Conservation (phyloP, 805 yeast species). For the Maudiozyma pseudohumilis region DNA sequence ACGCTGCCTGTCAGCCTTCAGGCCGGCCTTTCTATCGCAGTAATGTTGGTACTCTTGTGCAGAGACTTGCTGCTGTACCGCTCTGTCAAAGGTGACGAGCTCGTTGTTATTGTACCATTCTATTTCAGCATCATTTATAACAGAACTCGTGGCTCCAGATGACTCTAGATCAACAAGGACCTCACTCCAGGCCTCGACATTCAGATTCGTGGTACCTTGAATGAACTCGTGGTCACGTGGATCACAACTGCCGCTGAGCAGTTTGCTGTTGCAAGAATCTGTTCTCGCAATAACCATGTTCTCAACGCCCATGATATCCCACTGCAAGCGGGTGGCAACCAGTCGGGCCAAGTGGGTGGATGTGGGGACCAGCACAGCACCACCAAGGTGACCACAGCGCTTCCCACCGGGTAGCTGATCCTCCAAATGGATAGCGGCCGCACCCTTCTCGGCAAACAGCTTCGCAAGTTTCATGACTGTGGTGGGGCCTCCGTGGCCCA, state of each 20-base stretch:
- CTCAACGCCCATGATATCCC: conserved; percentile 54
- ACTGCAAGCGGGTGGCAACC: conserved; percentile 49
- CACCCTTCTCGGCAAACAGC: conserved; percentile 56
- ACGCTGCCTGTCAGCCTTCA: conserved; percentile 17
- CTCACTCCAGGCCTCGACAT: conserved; percentile 36
- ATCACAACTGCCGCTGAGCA: conserved; percentile 43
- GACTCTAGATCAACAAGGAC: conserved; percentile 35
- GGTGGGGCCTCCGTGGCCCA: conserved; percentile 56
- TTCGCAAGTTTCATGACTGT: conserved; percentile 58
- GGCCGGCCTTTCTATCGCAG: conserved; percentile 12
- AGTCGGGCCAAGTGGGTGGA: conserved; percentile 45
- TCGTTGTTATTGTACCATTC: conserved; percentile 38
- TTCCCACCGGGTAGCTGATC: conserved; percentile 59
- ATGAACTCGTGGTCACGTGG: conserved; percentile 49
- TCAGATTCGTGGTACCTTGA: conserved; percentile 32
- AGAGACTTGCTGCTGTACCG: conserved; percentile 29
- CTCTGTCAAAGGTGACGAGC: conserved; percentile 42
- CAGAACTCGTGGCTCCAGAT: conserved; percentile 29
- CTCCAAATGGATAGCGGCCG: conserved; percentile 56
- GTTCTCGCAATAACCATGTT: conserved; percentile 52
- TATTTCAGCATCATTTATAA: conserved; percentile 33
- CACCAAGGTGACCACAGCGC: conserved; percentile 55
- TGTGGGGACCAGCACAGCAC: conserved; percentile 53
- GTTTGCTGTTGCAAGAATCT: conserved; percentile 46
- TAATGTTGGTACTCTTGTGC: conserved; percentile 19